Base-by-base conservation (phyloP, 495 filamentous ascomycete species). In the Aspergillus mulundensis region DNA sequence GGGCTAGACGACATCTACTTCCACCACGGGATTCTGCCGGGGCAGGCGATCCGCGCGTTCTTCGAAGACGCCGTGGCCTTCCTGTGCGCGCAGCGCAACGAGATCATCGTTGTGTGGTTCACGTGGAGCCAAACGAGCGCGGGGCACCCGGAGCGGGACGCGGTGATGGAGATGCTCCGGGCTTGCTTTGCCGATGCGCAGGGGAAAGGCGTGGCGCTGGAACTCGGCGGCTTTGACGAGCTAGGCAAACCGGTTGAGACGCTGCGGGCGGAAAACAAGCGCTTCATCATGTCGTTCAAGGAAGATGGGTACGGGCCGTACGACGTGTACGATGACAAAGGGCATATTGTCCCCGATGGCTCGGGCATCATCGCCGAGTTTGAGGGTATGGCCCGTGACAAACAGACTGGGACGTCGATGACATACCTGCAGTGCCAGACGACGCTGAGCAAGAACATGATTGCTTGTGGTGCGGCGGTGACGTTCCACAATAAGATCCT, bases 391-490 rank as follows among this genome's bases (percentile, higher is more conserved):
- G 66, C 61, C 0, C 45, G 60, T 5, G 66, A 72, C 25, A 69
- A 68, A 20, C 68, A 70, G 61, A 57, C 51, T 15, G 73, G 65
- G 30, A 71, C 67, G 46, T 70, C 63, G 20, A 78, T 81, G 51
- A 70, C 72, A 25, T 73, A 78, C 25, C 67, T 81, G 53, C 80
- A 83, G 61, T 81, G 77, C 47, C 79, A 83, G 63, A 78, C 80
- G 1, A 83, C 80, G 23, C 68, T 79, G 25, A 78, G 80, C 43
- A 61, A 61, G 6, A 70, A 76, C n/a, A n/a, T n/a, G n/a, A n/a
- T n/a, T 54, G 78, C 74, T 1, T 66, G 81, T 50, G 71, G 81
- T 0, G 70, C 76, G 10, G 67, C 76, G 51, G 71, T 68, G 16
- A 69, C 64, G n/a, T 43, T 43, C 40, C 40, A 43, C 16, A 43